These are phyloP conservation scores for Trichoderma reesei DNA, from an alignment of 495 filamentous ascomycete species.

Conservation along the genomic window DNA sequence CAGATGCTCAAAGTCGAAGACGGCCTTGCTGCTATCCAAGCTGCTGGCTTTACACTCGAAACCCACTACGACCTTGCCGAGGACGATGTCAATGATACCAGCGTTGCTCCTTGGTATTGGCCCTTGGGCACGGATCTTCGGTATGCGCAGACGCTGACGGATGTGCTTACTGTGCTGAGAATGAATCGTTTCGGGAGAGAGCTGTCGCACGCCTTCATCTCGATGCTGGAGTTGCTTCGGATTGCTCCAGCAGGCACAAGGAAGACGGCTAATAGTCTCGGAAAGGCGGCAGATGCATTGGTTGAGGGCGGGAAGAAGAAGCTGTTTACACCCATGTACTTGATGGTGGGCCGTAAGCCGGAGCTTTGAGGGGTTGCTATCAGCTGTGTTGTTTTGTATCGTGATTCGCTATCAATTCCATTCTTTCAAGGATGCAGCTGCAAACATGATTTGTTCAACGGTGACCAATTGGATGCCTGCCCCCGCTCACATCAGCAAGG, in stretches of 20 bases:
- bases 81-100: conserved; percentile 59
- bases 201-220: conserved; percentile 69
- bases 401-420: too few relatives aligned
- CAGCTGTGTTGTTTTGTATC: too few relatives aligned
- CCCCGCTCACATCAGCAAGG: too few relatives aligned
- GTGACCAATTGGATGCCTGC: too few relatives aligned
- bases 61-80: conserved; percentile 86
- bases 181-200: conserved; percentile 84
- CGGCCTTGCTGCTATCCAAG: conserved; percentile 74
- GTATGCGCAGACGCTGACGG: conserved; percentile 69
- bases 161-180: conserved; percentile 74
- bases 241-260: conserved; percentile 78
- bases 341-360: conserved; percentile 94
- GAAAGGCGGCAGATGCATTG: conserved; percentile 71
- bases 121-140: conserved; percentile 70
- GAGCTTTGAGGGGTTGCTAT: conserved; percentile 27
- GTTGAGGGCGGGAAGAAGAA: conserved; percentile 87
- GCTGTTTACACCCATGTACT: conserved; percentile 97
- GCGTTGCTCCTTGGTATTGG: conserved; percentile 88
- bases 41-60: conserved; percentile 76
- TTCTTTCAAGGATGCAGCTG: too few relatives aligned
- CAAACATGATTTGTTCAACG: too few relatives aligned
- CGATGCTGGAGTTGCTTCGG: conserved; percentile 61
- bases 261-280: conserved; percentile 90
- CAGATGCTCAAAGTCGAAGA: conserved; percentile 91